phyloP scores from a whole-genome alignment of 768 basidiomycete genomes.

The Lactarius indigo region DNA sequence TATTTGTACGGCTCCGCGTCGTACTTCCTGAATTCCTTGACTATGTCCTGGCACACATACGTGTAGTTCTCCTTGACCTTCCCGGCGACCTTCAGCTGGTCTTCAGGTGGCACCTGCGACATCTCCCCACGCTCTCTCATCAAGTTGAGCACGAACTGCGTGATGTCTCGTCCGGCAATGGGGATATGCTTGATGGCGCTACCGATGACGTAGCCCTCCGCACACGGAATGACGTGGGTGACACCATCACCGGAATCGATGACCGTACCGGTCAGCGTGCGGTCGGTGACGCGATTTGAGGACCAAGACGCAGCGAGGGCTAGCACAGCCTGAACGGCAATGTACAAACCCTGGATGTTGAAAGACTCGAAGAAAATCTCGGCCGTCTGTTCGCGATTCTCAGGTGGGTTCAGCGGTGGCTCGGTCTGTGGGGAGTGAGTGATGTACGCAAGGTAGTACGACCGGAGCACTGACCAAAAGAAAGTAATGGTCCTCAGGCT shows the following conservation, averaged over 20 bases:
- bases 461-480: constrained; percentile 64
- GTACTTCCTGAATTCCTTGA: constrained; percentile 98
- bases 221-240: constrained; percentile 94
- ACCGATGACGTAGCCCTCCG: constrained; percentile 98
- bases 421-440: constrained; percentile 66
- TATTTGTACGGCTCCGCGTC: constrained; percentile 94
- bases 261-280: constrained; percentile 94
- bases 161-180: constrained; percentile 96
- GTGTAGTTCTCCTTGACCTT: constrained; percentile 98
- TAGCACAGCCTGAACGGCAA: constrained; percentile 97
- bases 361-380: constrained; percentile 99
- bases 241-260: constrained; percentile 99
- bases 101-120: constrained; percentile 87
- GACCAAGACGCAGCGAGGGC: constrained; percentile 98
- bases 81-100: constrained; percentile 85
- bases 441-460: background rate
- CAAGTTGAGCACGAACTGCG: constrained; percentile 92
- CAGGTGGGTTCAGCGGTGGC: constrained; percentile 95
- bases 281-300: constrained; percentile 82
- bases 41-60: constrained; percentile 98
- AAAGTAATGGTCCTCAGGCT: constrained; percentile 99
- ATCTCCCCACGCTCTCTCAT: constrained; percentile 95
- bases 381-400: constrained; percentile 98
- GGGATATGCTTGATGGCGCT: constrained; percentile 99
- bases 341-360: constrained; percentile 98